Conservation (phyloP, 164 flowering plant genomes). For the Umbellularia californica region DNA sequence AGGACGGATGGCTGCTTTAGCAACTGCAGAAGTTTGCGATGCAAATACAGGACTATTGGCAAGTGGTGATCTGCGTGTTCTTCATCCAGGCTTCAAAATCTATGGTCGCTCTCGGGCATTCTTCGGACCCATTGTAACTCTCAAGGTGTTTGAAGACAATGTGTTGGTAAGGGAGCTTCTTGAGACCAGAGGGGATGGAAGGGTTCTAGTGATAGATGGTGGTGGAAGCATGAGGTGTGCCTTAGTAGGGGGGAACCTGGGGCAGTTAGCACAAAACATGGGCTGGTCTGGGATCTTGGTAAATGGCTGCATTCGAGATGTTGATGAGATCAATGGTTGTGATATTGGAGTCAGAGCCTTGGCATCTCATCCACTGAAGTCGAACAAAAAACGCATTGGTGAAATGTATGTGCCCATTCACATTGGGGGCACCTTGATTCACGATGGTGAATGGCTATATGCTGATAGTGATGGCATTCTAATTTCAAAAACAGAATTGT, state of each 20-base stretch:
- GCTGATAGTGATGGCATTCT: constrained; percentile 66
- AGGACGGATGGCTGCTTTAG: constrained; percentile 28
- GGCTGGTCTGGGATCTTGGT: constrained; percentile 69
- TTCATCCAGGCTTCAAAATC: constrained; percentile 47
- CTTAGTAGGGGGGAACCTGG: constrained; percentile 58
- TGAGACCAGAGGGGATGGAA: constrained; percentile 56
- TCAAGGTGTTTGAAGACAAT: constrained; percentile 63
- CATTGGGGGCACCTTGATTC: constrained; percentile 49
- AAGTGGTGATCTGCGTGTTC: constrained; percentile 56
- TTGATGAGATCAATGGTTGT: constrained; percentile 63
- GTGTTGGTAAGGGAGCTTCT: constrained; percentile 48
- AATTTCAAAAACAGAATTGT: constrained; percentile 37
- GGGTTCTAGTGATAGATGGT: constrained; percentile 66
- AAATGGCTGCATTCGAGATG: constrained; percentile 60
- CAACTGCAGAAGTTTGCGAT: constrained; percentile 62
- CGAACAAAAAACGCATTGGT: constrained; percentile 49
- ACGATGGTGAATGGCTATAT: constrained; percentile 62
- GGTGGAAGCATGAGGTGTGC: constrained; percentile 63
- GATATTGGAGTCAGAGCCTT: constrained; percentile 62
- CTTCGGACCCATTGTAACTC: constrained; percentile 52
- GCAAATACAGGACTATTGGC: constrained; percentile 44
- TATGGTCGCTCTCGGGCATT: constrained; percentile 55
- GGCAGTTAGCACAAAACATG: constrained; percentile 55
- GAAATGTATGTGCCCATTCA: constrained; percentile 44
- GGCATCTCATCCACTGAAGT: constrained; percentile 60